These are phyloP conservation scores for Afroboletus lepidellus DNA, from an alignment of 1,284 basidiomycete species.

Conservation along the genomic window DNA sequence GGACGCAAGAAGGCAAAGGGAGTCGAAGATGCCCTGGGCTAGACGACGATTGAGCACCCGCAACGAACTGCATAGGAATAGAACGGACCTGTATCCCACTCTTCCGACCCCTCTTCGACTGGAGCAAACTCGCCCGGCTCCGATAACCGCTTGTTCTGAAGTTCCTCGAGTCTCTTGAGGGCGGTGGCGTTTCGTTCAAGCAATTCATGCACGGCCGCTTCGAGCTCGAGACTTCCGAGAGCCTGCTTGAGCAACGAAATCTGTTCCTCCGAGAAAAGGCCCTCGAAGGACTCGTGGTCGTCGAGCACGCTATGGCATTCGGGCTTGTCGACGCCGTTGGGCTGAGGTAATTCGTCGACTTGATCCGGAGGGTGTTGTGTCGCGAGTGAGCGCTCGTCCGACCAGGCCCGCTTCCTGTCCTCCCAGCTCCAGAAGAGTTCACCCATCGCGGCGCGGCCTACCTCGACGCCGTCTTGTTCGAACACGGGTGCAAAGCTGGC, in stretches of 20 bases:
- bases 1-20: constrained; percentile 64
- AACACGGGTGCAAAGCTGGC: constrained; percentile 75
- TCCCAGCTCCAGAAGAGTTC: constrained; percentile 51
- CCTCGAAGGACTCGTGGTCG: constrained; percentile 42
- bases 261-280: constrained; percentile 55
- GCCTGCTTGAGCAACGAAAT: constrained; percentile 53
- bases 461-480: constrained; percentile 66
- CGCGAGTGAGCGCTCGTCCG: constrained; percentile 15
- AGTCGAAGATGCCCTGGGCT: constrained; percentile 74
- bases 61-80: not conserved
- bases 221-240: constrained; percentile 58
- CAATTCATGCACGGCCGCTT: constrained; percentile 64
- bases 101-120: constrained; percentile 67
- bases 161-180: constrained; percentile 56
- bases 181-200: constrained; percentile 63
- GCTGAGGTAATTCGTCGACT: not conserved
- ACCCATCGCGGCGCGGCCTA: constrained; percentile 59
- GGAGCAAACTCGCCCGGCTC: constrained; percentile 44
- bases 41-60: constrained; percentile 14
- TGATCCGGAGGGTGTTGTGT: constrained; percentile 7
- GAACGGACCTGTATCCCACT: constrained; percentile 68
- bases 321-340: constrained; percentile 13
- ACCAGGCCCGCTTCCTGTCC: constrained; percentile 35
- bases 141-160: constrained; percentile 58
- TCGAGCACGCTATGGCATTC: constrained; percentile 8